phyloP scores from a whole-genome alignment of 495 filamentous ascomycete genomes.

The Xylaria grammica region DNA sequence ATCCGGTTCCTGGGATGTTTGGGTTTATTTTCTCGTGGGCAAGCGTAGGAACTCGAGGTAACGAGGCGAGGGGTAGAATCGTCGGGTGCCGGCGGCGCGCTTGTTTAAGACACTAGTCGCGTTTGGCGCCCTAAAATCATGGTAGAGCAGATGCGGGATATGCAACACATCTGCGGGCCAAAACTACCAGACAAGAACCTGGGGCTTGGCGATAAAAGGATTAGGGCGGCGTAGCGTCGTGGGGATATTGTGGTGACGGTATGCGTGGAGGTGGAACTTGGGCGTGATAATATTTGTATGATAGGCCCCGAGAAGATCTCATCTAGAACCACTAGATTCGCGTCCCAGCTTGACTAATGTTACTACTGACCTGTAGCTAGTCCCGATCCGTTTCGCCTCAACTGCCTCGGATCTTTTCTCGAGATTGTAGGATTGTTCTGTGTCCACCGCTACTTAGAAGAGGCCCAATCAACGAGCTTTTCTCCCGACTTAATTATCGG shows the following conservation, averaged over 20 bases:
- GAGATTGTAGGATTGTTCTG: background rate
- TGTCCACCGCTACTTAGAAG: background rate
- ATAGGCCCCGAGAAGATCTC: conserved; percentile 6
- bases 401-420: background rate
- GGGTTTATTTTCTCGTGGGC: too few relatives aligned
- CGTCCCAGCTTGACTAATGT: background rate
- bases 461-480: background rate
- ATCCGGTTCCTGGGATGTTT: too few relatives aligned
- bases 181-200: background rate
- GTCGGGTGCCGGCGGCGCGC: background rate
- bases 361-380: background rate
- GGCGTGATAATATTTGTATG: background rate
- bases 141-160: conserved; percentile 11
- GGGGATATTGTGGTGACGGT: conserved; percentile 1
- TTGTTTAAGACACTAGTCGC: conserved; percentile 1
- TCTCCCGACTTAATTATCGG: background rate
- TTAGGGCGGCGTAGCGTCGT: conserved; percentile 7
- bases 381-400: background rate
- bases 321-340: background rate
- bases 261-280: conserved; percentile 6
- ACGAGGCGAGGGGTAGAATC: background rate
- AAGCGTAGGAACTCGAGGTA: too few relatives aligned
- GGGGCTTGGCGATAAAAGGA: conserved; percentile 3
- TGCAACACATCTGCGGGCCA: background rate
- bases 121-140: conserved; percentile 15